Evolutionary conservation across 2,329 filamentous ascomycete species (phyloP), one percentile per base, ranked within the genome.

Genomic region (Neonectria faginata): DNA sequence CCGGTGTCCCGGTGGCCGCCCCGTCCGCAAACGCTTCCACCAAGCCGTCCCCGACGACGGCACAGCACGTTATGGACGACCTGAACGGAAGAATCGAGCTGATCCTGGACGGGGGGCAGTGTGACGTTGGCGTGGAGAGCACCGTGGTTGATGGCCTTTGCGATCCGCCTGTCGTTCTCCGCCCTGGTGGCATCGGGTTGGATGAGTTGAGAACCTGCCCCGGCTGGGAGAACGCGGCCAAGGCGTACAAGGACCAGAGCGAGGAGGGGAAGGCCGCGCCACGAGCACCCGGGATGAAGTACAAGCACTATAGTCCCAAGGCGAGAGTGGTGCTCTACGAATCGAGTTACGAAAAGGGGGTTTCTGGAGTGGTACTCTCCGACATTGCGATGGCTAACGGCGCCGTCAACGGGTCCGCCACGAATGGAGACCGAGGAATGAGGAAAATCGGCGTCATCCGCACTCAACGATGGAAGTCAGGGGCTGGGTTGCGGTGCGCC

Each of bases 231-330:
- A 81, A 87, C 42, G 92, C 93, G 1, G 84, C 86, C 66, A 88
- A 91, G 64, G 95, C 88, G 11, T 98, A 97, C 78, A 89, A 91
- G 74, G 93, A 97, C 73, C 85, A 86, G 62, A 88, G 88, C 16
- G 88, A 93, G 72, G 84, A 87, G 20, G 90, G 87, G 5, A 88
- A 86, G 55, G 82, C 77, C 1, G 85, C 86, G 10, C 96, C 96
- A 0, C 86, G 93, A 61, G 96, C 96, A 1, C 96, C 96, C 0
- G 96, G 96, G 1, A 99, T 99, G 96, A 99, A 99, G 80, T 99
- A 99, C 78, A 93, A 96, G 76, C 96, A 99, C 77, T 99, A 99
- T 75, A 97, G 94, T 47, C 96, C 96, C 1, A 92, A 90, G 77
- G 97, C 96, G 1, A 89, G 86, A 50, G 94, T 99, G 2, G 82